Evolutionary conservation across 805 yeast genomes (phyloP).

Genomic region (Pichia sporocuriosa): DNA sequence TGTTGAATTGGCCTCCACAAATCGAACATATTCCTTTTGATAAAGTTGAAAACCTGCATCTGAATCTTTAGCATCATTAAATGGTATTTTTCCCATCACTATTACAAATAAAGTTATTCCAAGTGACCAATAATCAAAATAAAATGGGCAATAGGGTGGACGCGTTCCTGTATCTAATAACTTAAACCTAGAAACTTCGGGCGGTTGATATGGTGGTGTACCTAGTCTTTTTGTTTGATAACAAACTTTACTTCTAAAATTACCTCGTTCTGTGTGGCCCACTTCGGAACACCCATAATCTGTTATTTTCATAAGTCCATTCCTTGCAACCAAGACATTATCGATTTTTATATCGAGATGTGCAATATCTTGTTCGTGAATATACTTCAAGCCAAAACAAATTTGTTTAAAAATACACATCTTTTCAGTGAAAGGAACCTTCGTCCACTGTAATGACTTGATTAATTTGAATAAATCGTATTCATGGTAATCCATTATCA

Average conservation of each 20-base stretch:
- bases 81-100: conserved; percentile 54
- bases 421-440: conserved; percentile 41
- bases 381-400: conserved; percentile 49
- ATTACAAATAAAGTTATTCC: conserved; percentile 63
- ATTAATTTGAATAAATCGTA: conserved; percentile 58
- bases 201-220: conserved; percentile 76
- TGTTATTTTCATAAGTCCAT: conserved; percentile 60
- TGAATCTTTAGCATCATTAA: conserved; percentile 39
- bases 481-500: conserved; percentile 55
- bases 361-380: conserved; percentile 61
- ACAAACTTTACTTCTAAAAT: conserved; percentile 37
- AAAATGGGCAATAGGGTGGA: conserved; percentile 45
- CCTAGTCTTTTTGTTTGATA: conserved; percentile 49
- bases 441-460: conserved; percentile 53
- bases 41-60: conserved; percentile 54
- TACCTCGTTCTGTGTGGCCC: conserved; percentile 49
- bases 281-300: conserved; percentile 73
- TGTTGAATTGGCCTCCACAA: conserved; percentile 38
- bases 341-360: conserved; percentile 76
- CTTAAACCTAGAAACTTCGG: conserved; percentile 57
- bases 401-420: conserved; percentile 66
- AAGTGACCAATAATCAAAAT: conserved; percentile 66
- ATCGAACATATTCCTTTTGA: conserved; percentile 27
- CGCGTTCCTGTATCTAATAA: conserved; percentile 22
- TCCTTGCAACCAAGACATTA: conserved; percentile 51